Percentiles rank a stretch among this genome's conserved stretches.
Conservation (phyloP, 1,284 basidiomycete species). For the Schizophyllum amplum region DNA sequence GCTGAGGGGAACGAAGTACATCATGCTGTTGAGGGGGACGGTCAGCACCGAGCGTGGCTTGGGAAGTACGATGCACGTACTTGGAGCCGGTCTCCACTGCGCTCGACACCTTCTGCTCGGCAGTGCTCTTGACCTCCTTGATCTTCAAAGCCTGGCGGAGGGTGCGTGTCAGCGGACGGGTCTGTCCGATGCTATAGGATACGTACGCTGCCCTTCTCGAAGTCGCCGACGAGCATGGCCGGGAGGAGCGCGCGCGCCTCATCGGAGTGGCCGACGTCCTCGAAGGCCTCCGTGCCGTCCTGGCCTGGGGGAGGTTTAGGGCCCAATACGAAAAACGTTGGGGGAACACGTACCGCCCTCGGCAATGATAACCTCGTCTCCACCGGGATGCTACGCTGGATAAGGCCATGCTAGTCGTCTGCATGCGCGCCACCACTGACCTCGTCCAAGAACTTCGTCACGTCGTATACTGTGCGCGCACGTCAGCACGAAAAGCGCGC, state of each 20-base stretch:
- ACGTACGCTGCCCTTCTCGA: conserved; percentile 64
- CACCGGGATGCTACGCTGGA: conserved; percentile 79
- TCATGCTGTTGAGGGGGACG: conserved; percentile 35
- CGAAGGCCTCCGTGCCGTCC: conserved; percentile 97
- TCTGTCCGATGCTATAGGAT: background rate
- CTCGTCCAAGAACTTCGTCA: conserved; percentile 94
- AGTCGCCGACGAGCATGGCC: conserved; percentile 71
- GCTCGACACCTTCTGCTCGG: conserved; percentile 9
- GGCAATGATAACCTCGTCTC: conserved; percentile 93
- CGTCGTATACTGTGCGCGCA: conserved; percentile 82
- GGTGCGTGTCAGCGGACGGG: background rate
- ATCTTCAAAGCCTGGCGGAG: background rate
- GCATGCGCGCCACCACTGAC: conserved; percentile 37
- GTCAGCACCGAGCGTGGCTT: background rate
- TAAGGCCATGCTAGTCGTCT: conserved; percentile 1
- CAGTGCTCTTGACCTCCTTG: background rate
- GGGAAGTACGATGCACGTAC: conserved; percentile 32
- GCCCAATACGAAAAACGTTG: conserved; percentile 5
- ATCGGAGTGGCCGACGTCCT: conserved; percentile 99
- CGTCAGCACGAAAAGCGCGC: background rate
- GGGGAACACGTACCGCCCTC: conserved; percentile 71
- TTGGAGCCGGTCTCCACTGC: conserved; percentile 65
- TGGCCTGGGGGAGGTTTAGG: conserved; percentile 41
- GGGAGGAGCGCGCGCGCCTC: conserved; percentile 89
- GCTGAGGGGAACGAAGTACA: conserved; percentile 75